phyloP scores from a whole-genome alignment of 2,329 filamentous ascomycete species.

The Pseudogymnoascus sp. region DNA sequence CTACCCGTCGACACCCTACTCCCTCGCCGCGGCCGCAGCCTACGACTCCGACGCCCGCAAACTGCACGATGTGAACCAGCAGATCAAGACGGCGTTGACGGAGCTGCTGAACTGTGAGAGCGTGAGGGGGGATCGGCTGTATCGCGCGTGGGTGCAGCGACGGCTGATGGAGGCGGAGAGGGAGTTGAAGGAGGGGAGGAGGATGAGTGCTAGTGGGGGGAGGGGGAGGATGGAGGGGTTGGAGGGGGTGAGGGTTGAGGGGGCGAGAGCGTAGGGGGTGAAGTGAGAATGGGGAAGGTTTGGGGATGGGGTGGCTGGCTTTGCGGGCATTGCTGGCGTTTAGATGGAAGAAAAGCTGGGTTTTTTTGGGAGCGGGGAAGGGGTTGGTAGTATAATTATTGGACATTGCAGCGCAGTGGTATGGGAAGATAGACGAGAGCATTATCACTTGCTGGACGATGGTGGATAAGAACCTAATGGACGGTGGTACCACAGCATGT shows the following conservation, averaged over 20 bases:
- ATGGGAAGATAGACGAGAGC: neutral
- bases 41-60: conserved; percentile 23
- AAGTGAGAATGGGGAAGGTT: neutral
- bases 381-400: neutral
- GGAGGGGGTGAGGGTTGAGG: neutral
- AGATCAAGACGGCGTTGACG: conserved; percentile 47
- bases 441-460: conserved; percentile 5
- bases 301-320: neutral
- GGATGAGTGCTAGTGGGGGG: conserved; percentile 18
- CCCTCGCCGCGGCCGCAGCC: neutral
- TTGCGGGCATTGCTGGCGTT: conserved; percentile 4
- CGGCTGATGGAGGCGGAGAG: conserved; percentile 47
- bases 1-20: neutral
- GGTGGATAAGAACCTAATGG: conserved; percentile 5
- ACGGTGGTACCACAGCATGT: neutral
- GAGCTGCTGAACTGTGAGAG: conserved; percentile 46
- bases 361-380: neutral
- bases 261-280: neutral
- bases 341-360: neutral
- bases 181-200: conserved; percentile 31
- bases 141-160: conserved; percentile 43
- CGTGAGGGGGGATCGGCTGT: conserved; percentile 39
- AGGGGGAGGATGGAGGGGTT: conserved; percentile 17
- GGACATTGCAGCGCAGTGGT: neutral
- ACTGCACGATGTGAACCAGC: conserved; percentile 42